A percentile compares a stretch with the other conserved stretches of the same genome.
Conservation (phyloP, 176 grass and related monocot species). For the Saccharum spontaneum region DNA sequence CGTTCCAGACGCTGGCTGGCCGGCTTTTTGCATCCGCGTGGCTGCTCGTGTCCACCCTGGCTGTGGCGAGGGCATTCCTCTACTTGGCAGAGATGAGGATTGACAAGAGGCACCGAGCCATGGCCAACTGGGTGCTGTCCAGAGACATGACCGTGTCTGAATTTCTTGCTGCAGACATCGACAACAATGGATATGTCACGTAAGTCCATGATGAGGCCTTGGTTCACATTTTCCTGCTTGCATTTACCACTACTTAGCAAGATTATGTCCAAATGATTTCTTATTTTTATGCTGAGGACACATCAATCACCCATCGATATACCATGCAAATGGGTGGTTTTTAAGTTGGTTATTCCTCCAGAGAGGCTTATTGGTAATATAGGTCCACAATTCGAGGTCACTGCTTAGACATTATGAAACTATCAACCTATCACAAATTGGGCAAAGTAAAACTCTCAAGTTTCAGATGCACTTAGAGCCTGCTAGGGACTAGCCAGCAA, state of each 20-base stretch:
- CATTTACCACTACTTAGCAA: background rate
- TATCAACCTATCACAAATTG: background rate
- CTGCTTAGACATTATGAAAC: background rate
- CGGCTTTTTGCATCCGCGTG: constrained; percentile 78
- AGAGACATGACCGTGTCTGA: constrained; percentile 89
- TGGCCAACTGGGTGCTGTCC: constrained; percentile 85
- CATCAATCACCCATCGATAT: background rate
- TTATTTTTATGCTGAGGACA: background rate
- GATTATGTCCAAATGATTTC: background rate
- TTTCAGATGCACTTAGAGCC: background rate
- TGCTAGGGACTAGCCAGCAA: background rate
- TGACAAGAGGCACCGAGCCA: constrained; percentile 80
- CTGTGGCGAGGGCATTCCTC: constrained; percentile 83
- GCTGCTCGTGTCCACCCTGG: constrained; percentile 87
- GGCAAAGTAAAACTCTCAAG: background rate
- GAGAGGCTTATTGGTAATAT: background rate
- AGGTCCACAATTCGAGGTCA: background rate
- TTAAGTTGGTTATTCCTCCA: background rate
- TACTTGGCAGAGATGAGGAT: constrained; percentile 95
- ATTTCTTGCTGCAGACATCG: constrained; percentile 84
- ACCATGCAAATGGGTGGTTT: background rate
- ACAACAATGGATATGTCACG: constrained; percentile 94
- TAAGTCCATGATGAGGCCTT: constrained; percentile 38
- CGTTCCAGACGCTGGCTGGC: constrained; percentile 62
- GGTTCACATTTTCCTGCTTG: background rate